phyloP scores from a whole-genome alignment of 257 asterid species.

The Penstemon eatonii region DNA sequence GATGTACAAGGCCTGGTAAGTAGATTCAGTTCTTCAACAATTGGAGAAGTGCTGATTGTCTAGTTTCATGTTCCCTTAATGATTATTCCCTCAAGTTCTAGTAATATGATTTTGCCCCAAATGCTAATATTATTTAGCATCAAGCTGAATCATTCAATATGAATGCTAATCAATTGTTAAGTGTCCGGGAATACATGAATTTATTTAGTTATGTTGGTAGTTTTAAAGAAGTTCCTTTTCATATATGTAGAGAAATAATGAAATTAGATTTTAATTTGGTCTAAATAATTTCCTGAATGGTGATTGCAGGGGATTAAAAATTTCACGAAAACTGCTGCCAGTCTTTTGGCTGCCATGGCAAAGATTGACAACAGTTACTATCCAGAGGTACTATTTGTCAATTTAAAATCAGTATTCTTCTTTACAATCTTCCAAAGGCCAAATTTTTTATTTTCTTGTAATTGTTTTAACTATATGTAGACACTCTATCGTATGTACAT shows the following conservation, averaged over 20 bases:
- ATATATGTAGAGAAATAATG: constrained; percentile 15
- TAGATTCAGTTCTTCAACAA: constrained; percentile 28
- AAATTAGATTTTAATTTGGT: constrained; percentile 10
- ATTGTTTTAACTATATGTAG: constrained; percentile 46
- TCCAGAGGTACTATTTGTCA: constrained; percentile 72
- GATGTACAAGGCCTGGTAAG: constrained; percentile 97
- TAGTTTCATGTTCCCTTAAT: constrained; percentile 10
- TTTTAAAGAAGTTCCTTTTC: constrained; percentile 14
- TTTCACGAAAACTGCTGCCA: constrained; percentile 70
- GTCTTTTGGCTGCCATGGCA: constrained; percentile 78
- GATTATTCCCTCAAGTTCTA: constrained; percentile 9
- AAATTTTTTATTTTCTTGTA: constrained; percentile 20
- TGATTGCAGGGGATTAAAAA: constrained; percentile 74
- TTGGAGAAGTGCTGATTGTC: constrained; percentile 16
- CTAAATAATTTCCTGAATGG: constrained; percentile 14
- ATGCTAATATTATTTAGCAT: neutral
- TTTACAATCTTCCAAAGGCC: neutral
- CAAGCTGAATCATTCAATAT: neutral
- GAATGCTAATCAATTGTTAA: constrained; percentile 19
- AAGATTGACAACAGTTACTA: constrained; percentile 77
- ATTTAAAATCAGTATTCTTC: constrained; percentile 17
- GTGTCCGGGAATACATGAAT: neutral
- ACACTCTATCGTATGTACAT: constrained; percentile 85
- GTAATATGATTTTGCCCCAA: constrained; percentile 12
- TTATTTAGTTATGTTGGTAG: constrained; percentile 4